A percentile compares a stretch with the other conserved stretches of the same genome.
Evolutionary conservation across 208 protist genomes (phyloP).

Genomic region (Strigomonas galati): DNA sequence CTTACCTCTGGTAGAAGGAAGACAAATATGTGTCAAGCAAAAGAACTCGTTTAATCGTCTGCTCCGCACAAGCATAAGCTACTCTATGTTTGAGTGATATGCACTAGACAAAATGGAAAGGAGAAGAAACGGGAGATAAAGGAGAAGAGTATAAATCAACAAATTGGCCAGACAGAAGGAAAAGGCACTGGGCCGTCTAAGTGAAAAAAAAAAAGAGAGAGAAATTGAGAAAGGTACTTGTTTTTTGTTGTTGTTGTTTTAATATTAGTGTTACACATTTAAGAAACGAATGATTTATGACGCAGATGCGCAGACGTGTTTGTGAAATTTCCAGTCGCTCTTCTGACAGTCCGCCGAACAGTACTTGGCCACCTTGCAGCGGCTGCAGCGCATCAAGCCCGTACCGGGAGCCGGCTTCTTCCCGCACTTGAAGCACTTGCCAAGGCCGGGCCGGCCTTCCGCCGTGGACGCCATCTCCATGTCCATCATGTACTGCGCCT

Average conservation of each 20-base stretch:
- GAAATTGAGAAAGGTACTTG: not conserved
- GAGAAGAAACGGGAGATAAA: not conserved
- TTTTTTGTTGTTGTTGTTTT: constrained; percentile 1
- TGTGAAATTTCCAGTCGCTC: constrained; percentile 57
- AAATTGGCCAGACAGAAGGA: not conserved
- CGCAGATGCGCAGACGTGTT: constrained; percentile 33
- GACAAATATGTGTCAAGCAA: not conserved
- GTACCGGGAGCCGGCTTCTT: not conserved
- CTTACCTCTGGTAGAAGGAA: not conserved
- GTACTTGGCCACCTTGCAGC: constrained; percentile 72
- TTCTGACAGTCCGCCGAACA: constrained; percentile 61
- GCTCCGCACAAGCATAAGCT: too few relatives aligned
- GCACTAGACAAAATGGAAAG: not conserved
- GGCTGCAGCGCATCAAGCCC: constrained; percentile 51
- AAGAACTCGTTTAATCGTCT: not conserved
- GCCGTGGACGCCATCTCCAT: constrained; percentile 35
- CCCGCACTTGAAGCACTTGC: constrained; percentile 40
- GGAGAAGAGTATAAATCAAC: not conserved
- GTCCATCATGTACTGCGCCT: constrained; percentile 38
- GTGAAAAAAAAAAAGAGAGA: not conserved
- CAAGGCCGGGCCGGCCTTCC: not conserved
- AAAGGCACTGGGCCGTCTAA: too few relatives aligned
- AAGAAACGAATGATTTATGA: not conserved
- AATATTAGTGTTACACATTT: not conserved
- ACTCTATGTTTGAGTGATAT: too few relatives aligned